phyloP scores from a whole-genome alignment of 2,329 filamentous ascomycete genomes.

The Pseudofabraea citricarpa region DNA sequence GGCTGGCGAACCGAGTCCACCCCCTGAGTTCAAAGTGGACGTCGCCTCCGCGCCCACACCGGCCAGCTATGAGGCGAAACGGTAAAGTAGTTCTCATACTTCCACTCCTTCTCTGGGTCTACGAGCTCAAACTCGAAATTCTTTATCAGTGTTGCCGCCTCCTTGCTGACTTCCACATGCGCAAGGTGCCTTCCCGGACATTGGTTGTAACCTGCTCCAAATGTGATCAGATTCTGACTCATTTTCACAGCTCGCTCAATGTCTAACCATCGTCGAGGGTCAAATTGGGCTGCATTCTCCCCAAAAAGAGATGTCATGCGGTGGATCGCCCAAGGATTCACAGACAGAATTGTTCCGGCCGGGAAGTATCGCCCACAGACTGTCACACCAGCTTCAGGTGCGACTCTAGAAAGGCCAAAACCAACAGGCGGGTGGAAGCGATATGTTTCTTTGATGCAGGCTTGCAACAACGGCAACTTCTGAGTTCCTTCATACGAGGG shows the following conservation, averaged over 20 bases:
- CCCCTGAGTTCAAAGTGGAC: too few relatives aligned
- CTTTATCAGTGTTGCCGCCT: slow-evolving; percentile 26
- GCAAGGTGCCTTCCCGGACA: slow-evolving; percentile 32
- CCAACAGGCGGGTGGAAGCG: slow-evolving; percentile 29
- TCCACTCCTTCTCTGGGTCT: slow-evolving; percentile 24
- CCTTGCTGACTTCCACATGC: slow-evolving; percentile 30
- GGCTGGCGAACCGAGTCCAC: too few relatives aligned
- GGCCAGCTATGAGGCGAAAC: slow-evolving; percentile 25
- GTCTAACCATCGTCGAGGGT: slow-evolving; percentile 30
- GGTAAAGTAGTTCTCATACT: slow-evolving; percentile 28
- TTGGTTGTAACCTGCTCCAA: slow-evolving; percentile 31
- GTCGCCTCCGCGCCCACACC: too few relatives aligned
- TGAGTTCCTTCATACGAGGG: slow-evolving; percentile 23
- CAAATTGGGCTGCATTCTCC: slow-evolving; percentile 26
- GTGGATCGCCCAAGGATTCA: slow-evolving; percentile 33
- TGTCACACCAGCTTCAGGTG: slow-evolving; percentile 27
- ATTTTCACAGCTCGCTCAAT: slow-evolving; percentile 13
- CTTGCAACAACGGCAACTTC: slow-evolving; percentile 30
- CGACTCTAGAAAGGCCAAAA: slow-evolving; percentile 19
- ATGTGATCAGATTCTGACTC: slow-evolving; percentile 25
- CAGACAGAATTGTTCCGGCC: slow-evolving; percentile 25
- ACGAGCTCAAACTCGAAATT: slow-evolving; percentile 29
- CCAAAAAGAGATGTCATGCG: slow-evolving; percentile 26
- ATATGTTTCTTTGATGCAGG: slow-evolving; percentile 32
- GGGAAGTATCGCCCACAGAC: slow-evolving; percentile 26